Percentiles rank a stretch among this genome's conserved stretches.
These are phyloP conservation scores for Aegilops speltoides DNA, from an alignment of 176 grass and related monocot genomes.

Conservation along the genomic window DNA sequence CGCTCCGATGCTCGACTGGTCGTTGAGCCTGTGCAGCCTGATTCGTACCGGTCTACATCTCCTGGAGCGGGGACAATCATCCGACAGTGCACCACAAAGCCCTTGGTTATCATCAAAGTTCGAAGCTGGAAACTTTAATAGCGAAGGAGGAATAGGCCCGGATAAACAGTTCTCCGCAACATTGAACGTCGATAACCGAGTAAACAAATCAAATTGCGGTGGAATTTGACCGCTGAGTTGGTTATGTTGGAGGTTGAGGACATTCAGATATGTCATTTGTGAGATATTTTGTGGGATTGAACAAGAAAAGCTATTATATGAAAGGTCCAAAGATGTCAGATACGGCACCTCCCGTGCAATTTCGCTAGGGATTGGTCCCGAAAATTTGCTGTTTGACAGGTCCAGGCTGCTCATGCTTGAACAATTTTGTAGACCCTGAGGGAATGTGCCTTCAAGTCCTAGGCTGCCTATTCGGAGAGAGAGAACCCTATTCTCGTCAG, in stretches of 20 bases:
- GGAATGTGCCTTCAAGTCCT: slow-evolving; percentile 53
- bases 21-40: not conserved
- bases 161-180: slow-evolving; percentile 38
- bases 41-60: not conserved
- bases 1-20: not conserved
- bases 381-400: slow-evolving; percentile 46
- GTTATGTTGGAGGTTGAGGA: slow-evolving; percentile 39
- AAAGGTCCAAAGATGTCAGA: slow-evolving; percentile 45
- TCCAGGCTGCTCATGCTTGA: not conserved
- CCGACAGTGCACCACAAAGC: not conserved
- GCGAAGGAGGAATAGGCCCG: no score
- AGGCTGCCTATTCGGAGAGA: slow-evolving; percentile 31
- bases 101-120: slow-evolving; percentile 1
- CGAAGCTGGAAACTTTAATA: not conserved
- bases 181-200: not conserved
- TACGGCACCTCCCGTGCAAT: not conserved
- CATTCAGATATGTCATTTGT: not conserved
- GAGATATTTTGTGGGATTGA: slow-evolving; percentile 29
- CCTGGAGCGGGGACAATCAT: not conserved
- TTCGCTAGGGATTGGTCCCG: slow-evolving; percentile 29
- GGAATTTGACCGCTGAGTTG: slow-evolving; percentile 30
- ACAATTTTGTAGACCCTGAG: slow-evolving; percentile 41
- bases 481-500: slow-evolving; percentile 26
- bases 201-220: not conserved
- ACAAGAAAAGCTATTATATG: slow-evolving; percentile 43